phyloP scores from a whole-genome alignment of 495 filamentous ascomycete genomes.

The Tuber calosporum region DNA sequence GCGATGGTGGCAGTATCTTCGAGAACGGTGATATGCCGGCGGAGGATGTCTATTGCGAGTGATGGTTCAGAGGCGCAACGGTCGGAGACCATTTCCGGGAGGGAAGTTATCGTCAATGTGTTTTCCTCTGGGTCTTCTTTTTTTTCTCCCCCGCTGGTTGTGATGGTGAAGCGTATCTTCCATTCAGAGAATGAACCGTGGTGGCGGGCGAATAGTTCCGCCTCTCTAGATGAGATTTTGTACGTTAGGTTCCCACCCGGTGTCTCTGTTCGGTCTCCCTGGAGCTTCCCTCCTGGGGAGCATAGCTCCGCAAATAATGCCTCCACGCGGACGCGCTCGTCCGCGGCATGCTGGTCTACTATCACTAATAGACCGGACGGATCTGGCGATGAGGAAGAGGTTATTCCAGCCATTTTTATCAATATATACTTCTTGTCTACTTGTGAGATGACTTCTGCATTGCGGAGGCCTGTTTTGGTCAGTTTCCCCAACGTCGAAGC shows the following conservation, averaged over 20 bases:
- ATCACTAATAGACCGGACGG: slow-evolving; percentile 54
- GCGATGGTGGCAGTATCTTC: slow-evolving; percentile 9
- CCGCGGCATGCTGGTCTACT: slow-evolving; percentile 91
- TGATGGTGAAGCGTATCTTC: slow-evolving; percentile 18
- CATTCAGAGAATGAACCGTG: slow-evolving; percentile 34
- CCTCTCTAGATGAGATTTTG: slow-evolving; percentile 20
- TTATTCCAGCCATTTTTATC: slow-evolving; percentile 48
- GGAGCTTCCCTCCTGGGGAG: slow-evolving; percentile 11
- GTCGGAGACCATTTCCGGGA: slow-evolving; percentile 24
- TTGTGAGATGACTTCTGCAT: slow-evolving; percentile 65
- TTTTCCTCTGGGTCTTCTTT: slow-evolving; percentile 1
- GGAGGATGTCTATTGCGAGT: slow-evolving; percentile 32
- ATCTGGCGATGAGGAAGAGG: slow-evolving; percentile 4
- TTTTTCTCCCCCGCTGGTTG: not conserved
- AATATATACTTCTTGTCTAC: slow-evolving; percentile 89
- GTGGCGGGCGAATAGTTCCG: slow-evolving; percentile 43
- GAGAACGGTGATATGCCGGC: slow-evolving; percentile 16
- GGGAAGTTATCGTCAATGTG: slow-evolving; percentile 16
- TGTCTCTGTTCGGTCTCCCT: not conserved
- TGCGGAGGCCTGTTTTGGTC: slow-evolving; percentile 57
- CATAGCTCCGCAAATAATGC: slow-evolving; percentile 54
- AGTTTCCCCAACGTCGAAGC: slow-evolving; percentile 50
- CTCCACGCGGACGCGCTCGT: slow-evolving; percentile 81
- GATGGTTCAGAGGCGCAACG: slow-evolving; percentile 28
- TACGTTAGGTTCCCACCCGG: slow-evolving; percentile 11